A percentile compares a stretch with the other conserved stretches of the same genome.
Conservation (phyloP, 2,329 filamentous ascomycete species). For the Blastomyces silverae region DNA sequence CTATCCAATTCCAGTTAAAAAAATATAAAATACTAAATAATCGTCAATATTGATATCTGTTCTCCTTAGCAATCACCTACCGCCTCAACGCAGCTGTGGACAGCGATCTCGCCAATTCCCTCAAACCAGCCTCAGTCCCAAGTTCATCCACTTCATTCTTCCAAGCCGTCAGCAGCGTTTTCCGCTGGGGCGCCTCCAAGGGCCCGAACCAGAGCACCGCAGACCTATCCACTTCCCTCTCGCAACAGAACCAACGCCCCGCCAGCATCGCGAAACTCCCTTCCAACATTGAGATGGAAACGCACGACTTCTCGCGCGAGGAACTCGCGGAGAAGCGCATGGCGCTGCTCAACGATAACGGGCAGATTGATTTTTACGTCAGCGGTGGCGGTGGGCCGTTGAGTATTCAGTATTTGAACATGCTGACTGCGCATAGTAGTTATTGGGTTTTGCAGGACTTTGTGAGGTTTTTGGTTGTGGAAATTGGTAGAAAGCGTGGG, state of each 20-base stretch:
- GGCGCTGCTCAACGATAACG: constrained; percentile 86
- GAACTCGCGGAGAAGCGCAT: constrained; percentile 88
- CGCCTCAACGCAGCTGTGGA: constrained; percentile 88
- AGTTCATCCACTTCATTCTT: constrained; percentile 61
- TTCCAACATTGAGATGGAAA: constrained; percentile 80
- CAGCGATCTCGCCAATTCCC: constrained; percentile 63
- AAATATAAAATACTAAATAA: constrained; percentile 24
- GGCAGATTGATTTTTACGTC: constrained; percentile 87
- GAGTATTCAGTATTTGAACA: constrained; percentile 94
- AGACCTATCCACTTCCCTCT: constrained; percentile 31
- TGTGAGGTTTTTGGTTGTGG: constrained; percentile 79
- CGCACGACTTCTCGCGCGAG: constrained; percentile 88
- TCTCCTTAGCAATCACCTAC: constrained; percentile 66
- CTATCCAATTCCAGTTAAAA: constrained; percentile 45
- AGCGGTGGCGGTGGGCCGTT: constrained; percentile 76
- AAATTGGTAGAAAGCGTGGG: constrained; percentile 71
- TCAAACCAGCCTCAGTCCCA: constrained; percentile 74
- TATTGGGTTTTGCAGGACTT: constrained; percentile 90
- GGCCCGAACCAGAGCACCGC: constrained; percentile 58
- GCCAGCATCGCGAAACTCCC: constrained; percentile 54
- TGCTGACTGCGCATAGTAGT: constrained; percentile 89
- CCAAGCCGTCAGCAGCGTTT: constrained; percentile 55
- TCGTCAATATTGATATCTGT: neutral
- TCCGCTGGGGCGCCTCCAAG: constrained; percentile 50
- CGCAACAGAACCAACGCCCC: constrained; percentile 44